A percentile compares a stretch with the other conserved stretches of the same genome.
Conservation (phyloP, 2,329 filamentous ascomycete genomes). For the Aspergillus sp. region DNA sequence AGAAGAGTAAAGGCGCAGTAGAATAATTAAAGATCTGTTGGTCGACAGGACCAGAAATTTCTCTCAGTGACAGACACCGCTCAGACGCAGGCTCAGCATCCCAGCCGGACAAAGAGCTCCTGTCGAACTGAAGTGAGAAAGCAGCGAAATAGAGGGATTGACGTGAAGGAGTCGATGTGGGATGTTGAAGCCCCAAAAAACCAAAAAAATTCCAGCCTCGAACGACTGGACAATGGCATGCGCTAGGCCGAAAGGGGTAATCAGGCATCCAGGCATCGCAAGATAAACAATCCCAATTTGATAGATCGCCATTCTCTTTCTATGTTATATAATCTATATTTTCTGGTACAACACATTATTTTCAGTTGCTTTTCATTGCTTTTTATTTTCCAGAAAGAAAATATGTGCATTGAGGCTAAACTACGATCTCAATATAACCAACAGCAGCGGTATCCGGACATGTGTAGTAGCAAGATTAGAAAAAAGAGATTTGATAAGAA, state of each 20-base stretch:
- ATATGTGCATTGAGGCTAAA: no score
- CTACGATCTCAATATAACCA: no score
- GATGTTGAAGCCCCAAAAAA: slow-evolving; percentile 2
- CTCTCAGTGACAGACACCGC: slow-evolving; percentile 8
- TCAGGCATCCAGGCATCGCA: slow-evolving; percentile 5
- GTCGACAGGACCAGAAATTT: not conserved
- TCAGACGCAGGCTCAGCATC: slow-evolving; percentile 20
- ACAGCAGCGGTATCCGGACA: no score
- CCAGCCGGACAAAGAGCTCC: slow-evolving; percentile 14
- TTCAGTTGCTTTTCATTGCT: no score
- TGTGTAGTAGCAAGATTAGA: no score
- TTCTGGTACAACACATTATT: no score
- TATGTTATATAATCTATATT: no score
- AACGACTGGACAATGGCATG: slow-evolving; percentile 3
- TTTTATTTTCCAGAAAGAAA: no score
- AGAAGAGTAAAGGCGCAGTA: not conserved
- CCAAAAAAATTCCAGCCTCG: slow-evolving; percentile 11
- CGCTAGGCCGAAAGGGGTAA: slow-evolving; percentile 14
- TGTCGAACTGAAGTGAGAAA: slow-evolving; percentile 9
- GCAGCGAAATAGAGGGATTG: slow-evolving; percentile 17
- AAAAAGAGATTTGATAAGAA: no score
- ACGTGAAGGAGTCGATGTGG: not conserved
- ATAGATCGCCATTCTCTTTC: no score
- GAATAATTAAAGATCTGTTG: not conserved
- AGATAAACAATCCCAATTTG: no score